phyloP scores from a whole-genome alignment of 1,139 yeast species.

The Taphrina betulina region DNA sequence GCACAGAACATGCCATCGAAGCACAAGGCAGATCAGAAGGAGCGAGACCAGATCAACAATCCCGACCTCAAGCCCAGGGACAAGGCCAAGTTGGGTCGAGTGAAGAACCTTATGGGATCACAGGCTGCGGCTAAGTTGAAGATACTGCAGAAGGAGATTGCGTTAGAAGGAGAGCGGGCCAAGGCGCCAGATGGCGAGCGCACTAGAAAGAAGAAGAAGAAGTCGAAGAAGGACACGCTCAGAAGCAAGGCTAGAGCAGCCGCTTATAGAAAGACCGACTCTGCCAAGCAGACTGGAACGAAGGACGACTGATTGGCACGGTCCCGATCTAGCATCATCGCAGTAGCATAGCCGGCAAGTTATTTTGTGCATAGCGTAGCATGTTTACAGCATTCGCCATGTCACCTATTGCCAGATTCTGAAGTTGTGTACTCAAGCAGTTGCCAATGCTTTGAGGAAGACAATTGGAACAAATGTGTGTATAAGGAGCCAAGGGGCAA shows the following conservation, averaged over 20 bases:
- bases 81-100: constrained; percentile 77
- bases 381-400: too few relatives aligned
- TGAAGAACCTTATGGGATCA: constrained; percentile 68
- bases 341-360: too few relatives aligned
- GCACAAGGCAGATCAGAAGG: constrained; percentile 16
- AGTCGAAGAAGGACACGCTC: constrained; percentile 18
- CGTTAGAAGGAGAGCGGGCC: constrained; percentile 75
- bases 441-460: too few relatives aligned
- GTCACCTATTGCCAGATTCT: too few relatives aligned
- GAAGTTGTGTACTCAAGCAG: too few relatives aligned
- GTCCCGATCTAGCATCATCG: not conserved
- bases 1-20: constrained; percentile 54
- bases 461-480: too few relatives aligned
- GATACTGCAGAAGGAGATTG: constrained; percentile 45
- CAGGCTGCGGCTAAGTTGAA: constrained; percentile 71
- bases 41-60: constrained; percentile 40
- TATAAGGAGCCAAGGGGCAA: too few relatives aligned
- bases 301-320: not conserved
- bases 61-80: constrained; percentile 46
- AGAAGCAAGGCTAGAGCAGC: constrained; percentile 32
- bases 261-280: constrained; percentile 18
- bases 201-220: constrained; percentile 19
- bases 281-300: constrained; percentile 1
- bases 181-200: constrained; percentile 43
- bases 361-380: too few relatives aligned